Evolutionary conservation across 352 stramenopile genomes (phyloP), one percentile per base, ranked within the genome.

Genomic region (Pelagophyceae sp.): DNA sequence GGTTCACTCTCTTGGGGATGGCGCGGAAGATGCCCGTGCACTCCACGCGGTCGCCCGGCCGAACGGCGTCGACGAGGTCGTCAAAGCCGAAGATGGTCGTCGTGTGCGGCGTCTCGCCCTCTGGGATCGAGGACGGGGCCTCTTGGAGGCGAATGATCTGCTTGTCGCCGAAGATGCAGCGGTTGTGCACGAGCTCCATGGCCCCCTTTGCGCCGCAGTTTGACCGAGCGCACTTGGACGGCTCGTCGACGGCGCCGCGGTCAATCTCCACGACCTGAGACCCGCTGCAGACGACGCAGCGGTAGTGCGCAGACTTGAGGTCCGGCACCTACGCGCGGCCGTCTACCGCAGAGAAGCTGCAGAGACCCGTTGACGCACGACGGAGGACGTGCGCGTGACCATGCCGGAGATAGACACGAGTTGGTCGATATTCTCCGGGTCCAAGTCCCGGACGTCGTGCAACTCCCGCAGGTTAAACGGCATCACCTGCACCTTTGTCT

Each of bases 61-160:
- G 89, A 38, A 98, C 94, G 25, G 92, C 87, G 83, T 99, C 96
- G 15, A 99, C 95, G 6, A 99, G 87, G 79, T 98, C 94, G 81
- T 99, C 96, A 83, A 98, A 99, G 3, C 92, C 93, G 88, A 98
- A 99, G 0, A 98, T 83, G 54, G 97, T 96, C 64, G 98, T 90
- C 17, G 90, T 97, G 67, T 97, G 96, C 3, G 96, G 96, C n/a
- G 96, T 99, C 84, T 99, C 95, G 60, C 96, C 96, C 70, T 98
- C 95, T 0, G 96, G 96, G 76, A 99, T 98, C 77, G 96, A 91
- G 78, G 99, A 94, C 0, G 96, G 95, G 19, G 93, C 98, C 83
- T 99, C 96, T 80, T 99, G 95, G 82, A 99, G 90, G 80, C 97
- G 95, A 38, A 99, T 87, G 82, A 98, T 87, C 84, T 99, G 96